Evolutionary conservation across 192 early-diverging fungal species (phyloP), one percentile per base, ranked within the genome.

Genomic region (Radiomyces spectabilis): DNA sequence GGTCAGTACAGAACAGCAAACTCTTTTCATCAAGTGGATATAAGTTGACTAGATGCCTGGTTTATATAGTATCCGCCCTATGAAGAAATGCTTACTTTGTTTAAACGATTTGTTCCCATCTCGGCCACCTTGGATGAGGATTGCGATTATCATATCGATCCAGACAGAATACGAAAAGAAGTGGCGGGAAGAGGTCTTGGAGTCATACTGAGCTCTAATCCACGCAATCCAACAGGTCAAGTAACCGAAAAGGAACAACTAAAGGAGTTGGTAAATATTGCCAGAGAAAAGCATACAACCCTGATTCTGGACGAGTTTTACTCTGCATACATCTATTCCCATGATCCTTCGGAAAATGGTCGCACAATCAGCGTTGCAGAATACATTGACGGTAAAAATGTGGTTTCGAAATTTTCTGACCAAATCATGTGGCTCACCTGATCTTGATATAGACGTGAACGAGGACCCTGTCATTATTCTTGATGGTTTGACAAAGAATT

Each of bases 221-320:
- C 75, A 18, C 66, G 69, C 27, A 77, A 77, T 43, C 75, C 75
- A 3, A 77, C 74, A 26, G 75, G 75, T 1, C 75, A 75, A 24
- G 41, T 77, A 7, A 70, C 76, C 25, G 51, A 69, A 27, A 73
- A 65, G 24, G 73, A 68, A 13, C 69, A 73, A 19, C 35, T 77
- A 26, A 53, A 57, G 27, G 50, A 77, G 31, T 63, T 70, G 27
- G 52, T 75, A 16, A 48, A 62, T 4, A 66, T 76, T 42, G 69
- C 73, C 1, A 71, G 49, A 35, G 58, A 61, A 27, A 55, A 53
- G 33, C 69, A 72, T 24, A 71, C 73, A 16, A 73, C 70, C 9
- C 41, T 75, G 29, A 73, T 77, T n/a, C 45, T 76, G 65, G 73
- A 76, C 51, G 73, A 76, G 32, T 77, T 77, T 57, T 77, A 77